Evolutionary conservation across 352 stramenopile species (phyloP).

Genomic region (Phytophthora cactorum): DNA sequence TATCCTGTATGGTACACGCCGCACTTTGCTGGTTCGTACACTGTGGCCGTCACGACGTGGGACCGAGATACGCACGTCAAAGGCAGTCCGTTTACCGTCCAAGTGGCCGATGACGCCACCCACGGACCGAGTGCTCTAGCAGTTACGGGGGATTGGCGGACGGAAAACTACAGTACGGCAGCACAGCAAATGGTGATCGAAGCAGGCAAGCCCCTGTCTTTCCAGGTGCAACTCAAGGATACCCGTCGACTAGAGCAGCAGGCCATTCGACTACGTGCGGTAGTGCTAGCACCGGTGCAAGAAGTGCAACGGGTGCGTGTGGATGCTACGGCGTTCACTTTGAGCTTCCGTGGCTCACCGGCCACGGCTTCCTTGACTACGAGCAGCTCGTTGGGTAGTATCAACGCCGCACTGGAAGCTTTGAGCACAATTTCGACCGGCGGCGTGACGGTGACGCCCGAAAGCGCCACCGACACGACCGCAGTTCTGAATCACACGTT

Average conservation of each 20-base stretch:
- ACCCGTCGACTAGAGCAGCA: conserved; percentile 72
- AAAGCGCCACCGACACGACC: conserved; percentile 39
- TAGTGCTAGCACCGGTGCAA: conserved; percentile 47
- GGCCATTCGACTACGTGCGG: conserved; percentile 60
- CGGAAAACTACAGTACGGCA: conserved; percentile 56
- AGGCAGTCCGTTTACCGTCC: conserved; percentile 89
- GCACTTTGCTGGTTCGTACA: conserved; percentile 90
- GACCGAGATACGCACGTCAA: conserved; percentile 79
- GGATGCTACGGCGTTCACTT: conserved; percentile 39
- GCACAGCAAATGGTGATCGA: conserved; percentile 62
- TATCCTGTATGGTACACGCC: conserved; percentile 94
- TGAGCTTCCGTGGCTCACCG: conserved; percentile 71
- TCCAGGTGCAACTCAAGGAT: conserved; percentile 94
- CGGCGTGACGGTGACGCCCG: conserved; percentile 75
- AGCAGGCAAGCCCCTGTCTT: conserved; percentile 58
- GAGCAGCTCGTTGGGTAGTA: conserved; percentile 43
- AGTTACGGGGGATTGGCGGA: conserved; percentile 73
- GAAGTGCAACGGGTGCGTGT: conserved; percentile 72
- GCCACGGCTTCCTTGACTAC: conserved; percentile 36
- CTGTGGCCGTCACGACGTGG: conserved; percentile 83
- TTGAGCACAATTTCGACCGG: conserved; percentile 84
- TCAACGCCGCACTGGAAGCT: conserved; percentile 71
- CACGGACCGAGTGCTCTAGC: conserved; percentile 79
- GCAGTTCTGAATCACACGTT: conserved; percentile 50
- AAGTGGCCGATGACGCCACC: conserved; percentile 72